Base-by-base conservation (phyloP, 148 eudicot genomes). In the Rhododendron ovatum region DNA sequence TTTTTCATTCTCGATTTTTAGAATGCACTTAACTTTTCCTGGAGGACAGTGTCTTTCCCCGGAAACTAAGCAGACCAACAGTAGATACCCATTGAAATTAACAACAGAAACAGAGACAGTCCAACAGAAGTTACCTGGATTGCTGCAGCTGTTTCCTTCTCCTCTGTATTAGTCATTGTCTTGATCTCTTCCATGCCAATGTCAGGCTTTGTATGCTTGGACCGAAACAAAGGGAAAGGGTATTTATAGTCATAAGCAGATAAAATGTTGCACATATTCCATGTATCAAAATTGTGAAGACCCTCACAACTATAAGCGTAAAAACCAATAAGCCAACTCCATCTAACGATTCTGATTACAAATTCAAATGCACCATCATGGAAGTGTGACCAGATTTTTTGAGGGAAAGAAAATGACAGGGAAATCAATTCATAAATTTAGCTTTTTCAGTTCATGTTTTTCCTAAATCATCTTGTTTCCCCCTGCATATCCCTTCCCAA, bases 141-240 rank as follows among this genome's bases (percentile, higher is more conserved):
- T 6, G 45, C 45, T 41, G 45, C 45, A 41, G 45, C 45, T 41
- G 7, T 41, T 41, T 41, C 45, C 45, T 41, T 41, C 7, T 39
- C 6, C 43, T 41, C 45, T 41, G 45, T 6, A 6, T 6, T 5
- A 5, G 45, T 53, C 59, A 67, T 7, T 65, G 78, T 41, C 39
- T 83, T 67, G 78, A 83, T 83, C 85, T 26, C 78, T 83, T 83
- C 78, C 85, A 45, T 14, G 0, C 33, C 59, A 67, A 43, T 15
- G 9, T 24, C 50, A 14, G 85, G 59, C 45, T 65, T 28, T 35
- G 20, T 26, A 45, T 47, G 48, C 11, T 83, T 67, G n/a, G 48
- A 26, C 78, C 45, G 53, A 83, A 45, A 33, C 76, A 67, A 3
- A 83, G 20, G 73, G 73, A 61, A 65, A 65, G 10, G 73, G 30